phyloP scores from a whole-genome alignment of 495 filamentous ascomycete species.

The Podospora bellae-mahoneyi region DNA sequence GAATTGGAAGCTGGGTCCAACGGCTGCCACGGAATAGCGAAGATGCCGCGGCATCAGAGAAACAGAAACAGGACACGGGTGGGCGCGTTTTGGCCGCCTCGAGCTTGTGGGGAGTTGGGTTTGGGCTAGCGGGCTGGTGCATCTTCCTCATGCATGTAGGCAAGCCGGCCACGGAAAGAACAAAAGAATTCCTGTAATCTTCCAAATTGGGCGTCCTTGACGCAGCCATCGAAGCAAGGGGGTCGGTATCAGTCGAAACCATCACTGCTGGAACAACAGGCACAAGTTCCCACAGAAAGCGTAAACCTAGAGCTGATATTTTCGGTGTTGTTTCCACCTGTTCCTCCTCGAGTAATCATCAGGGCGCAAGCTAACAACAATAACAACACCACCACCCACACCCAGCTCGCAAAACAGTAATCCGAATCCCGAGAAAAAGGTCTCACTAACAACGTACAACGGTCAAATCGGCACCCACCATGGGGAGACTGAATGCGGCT shows the following conservation, averaged over 20 bases:
- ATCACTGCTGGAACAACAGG: background rate
- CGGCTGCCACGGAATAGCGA: background rate
- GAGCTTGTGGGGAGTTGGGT: background rate
- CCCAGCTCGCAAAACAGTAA: background rate
- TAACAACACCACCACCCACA: background rate
- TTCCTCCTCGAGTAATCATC: background rate
- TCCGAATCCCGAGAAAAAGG: background rate
- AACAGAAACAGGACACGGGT: background rate
- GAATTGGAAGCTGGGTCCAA: background rate
- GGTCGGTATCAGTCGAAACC: background rate
- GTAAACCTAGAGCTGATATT: background rate
- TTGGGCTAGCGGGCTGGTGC: background rate
- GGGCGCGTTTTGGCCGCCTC: background rate
- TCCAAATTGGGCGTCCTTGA: conserved; percentile 5
- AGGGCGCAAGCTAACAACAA: background rate
- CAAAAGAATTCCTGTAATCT: conserved; percentile 5
- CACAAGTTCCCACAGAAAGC: background rate
- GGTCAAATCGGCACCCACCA: background rate
- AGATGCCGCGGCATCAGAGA: background rate
- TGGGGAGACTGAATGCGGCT: background rate
- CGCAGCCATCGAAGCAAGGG: background rate
- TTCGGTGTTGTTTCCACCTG: background rate
- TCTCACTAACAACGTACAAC: background rate
- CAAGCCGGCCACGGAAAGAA: background rate
- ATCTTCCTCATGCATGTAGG: conserved; percentile 1